Conservation (phyloP, 495 filamentous ascomycete species). For the Podospora pseudocomata region DNA sequence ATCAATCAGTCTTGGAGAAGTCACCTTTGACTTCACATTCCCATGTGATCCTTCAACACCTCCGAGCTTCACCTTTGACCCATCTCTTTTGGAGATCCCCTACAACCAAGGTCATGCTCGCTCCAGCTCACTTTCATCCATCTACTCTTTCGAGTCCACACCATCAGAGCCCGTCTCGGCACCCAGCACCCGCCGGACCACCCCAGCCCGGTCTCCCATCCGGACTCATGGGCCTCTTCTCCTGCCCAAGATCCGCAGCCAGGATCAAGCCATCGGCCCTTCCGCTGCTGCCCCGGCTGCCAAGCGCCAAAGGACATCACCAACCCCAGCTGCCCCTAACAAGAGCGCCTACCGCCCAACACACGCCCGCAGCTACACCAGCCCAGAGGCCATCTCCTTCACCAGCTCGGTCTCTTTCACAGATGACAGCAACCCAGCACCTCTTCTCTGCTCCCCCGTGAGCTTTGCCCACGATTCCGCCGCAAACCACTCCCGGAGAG, state of each 20-base stretch:
- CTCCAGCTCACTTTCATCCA: slow-evolving; percentile 53
- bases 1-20: slow-evolving; percentile 44
- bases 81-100: slow-evolving; percentile 48
- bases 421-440: slow-evolving; percentile 35
- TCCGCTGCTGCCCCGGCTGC: slow-evolving; percentile 29
- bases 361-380: slow-evolving; percentile 64
- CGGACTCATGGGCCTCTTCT: slow-evolving; percentile 76
- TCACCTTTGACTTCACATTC: slow-evolving; percentile 53
- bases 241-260: slow-evolving; percentile 80
- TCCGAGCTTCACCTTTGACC: slow-evolving; percentile 53
- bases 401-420: slow-evolving; percentile 44
- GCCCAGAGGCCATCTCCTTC: slow-evolving; percentile 55
- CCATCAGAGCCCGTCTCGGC: slow-evolving; percentile 60
- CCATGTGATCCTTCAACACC: slow-evolving; percentile 47
- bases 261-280: slow-evolving; percentile 67
- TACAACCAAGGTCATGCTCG: slow-evolving; percentile 47
- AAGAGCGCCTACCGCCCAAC: slow-evolving; percentile 42
- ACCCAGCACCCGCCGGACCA: slow-evolving; percentile 63
- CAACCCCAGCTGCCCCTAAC: slow-evolving; percentile 29
- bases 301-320: slow-evolving; percentile 41
- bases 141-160: slow-evolving; percentile 64
- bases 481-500: slow-evolving; percentile 54
- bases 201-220: slow-evolving; percentile 69
- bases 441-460: slow-evolving; percentile 62
- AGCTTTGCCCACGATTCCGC: slow-evolving; percentile 52